These are phyloP conservation scores for Aspergillus sparsus DNA, from an alignment of 495 filamentous ascomycete genomes.

Conservation along the genomic window DNA sequence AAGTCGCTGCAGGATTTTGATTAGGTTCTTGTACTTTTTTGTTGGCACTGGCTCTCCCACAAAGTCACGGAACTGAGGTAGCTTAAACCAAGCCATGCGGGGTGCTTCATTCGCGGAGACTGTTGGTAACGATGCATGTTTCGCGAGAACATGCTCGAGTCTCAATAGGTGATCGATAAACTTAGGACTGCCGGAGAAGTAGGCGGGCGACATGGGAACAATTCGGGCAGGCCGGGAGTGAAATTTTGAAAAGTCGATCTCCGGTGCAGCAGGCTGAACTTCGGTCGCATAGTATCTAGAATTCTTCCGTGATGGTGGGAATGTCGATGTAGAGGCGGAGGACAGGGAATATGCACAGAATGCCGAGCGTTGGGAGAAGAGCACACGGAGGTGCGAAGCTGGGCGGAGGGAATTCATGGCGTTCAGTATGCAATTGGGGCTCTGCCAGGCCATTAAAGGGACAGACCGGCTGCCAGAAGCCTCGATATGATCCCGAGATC, in stretches of 20 bases:
- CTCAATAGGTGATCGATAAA: constrained; percentile 84
- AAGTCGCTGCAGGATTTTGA: constrained; percentile 73
- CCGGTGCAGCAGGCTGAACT: constrained; percentile 40
- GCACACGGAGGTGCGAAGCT: constrained; percentile 19
- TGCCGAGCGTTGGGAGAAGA: constrained; percentile 21
- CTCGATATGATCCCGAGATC: constrained; percentile 8
- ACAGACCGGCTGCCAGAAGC: constrained; percentile 19
- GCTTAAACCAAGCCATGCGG: constrained; percentile 79
- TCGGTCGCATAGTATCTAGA: constrained; percentile 38
- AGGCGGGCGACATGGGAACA: constrained; percentile 82
- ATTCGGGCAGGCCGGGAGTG: constrained; percentile 58
- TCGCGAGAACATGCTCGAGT: constrained; percentile 68
- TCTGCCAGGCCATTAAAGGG: constrained; percentile 39
- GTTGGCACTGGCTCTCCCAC: constrained; percentile 76
- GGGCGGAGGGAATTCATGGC: constrained; percentile 43
- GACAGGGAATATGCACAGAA: constrained; percentile 21
- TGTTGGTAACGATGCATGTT: constrained; percentile 69
- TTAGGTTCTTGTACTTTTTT: constrained; percentile 73
- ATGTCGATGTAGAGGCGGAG: constrained; percentile 13
- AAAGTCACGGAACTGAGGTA: constrained; percentile 70
- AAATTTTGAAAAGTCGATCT: constrained; percentile 45
- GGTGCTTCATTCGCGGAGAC: constrained; percentile 64
- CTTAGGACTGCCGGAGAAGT: constrained; percentile 81
- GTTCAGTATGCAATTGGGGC: constrained; percentile 39
- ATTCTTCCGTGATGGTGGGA: constrained; percentile 20